phyloP scores from a whole-genome alignment of 108 stramenopile genomes.

The Nitzschia inconspicua region DNA sequence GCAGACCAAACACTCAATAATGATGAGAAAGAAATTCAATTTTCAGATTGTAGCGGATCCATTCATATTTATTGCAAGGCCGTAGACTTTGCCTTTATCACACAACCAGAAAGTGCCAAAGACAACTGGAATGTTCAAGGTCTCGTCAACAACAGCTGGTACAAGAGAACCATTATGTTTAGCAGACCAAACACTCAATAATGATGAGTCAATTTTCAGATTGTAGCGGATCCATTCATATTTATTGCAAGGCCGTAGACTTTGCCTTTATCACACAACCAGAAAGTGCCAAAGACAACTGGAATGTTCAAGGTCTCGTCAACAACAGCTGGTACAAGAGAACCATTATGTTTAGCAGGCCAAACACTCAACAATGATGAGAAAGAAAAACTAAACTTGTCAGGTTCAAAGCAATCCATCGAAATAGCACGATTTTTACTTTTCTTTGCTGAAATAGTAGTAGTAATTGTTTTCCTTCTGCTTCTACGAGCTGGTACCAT shows the following conservation, averaged over 20 bases:
- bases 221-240: conserved; percentile 42
- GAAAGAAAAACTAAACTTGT: too few relatives aligned
- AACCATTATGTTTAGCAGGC: background rate
- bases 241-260: conserved; percentile 81
- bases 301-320: conserved; percentile 82
- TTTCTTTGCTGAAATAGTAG: too few relatives aligned
- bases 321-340: conserved; percentile 68
- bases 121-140: conserved; percentile 84
- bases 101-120: conserved; percentile 69
- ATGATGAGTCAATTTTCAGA: too few relatives aligned
- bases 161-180: conserved; percentile 10
- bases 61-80: conserved; percentile 74
- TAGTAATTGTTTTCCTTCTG: too few relatives aligned
- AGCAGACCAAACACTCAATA: too few relatives aligned
- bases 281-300: conserved; percentile 60
- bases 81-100: conserved; percentile 74
- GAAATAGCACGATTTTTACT: background rate
- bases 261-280: conserved; percentile 77
- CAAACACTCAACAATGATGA: background rate
- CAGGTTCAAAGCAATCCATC: background rate
- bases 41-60: too few relatives aligned
- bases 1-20: too few relatives aligned
- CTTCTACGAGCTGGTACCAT: too few relatives aligned
- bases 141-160: conserved; percentile 82
- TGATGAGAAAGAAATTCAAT: too few relatives aligned